Evolutionary conservation across 257 asterid species (phyloP), one percentile per base, ranked within the genome.

Genomic region (Galeopsis tetrahit): DNA sequence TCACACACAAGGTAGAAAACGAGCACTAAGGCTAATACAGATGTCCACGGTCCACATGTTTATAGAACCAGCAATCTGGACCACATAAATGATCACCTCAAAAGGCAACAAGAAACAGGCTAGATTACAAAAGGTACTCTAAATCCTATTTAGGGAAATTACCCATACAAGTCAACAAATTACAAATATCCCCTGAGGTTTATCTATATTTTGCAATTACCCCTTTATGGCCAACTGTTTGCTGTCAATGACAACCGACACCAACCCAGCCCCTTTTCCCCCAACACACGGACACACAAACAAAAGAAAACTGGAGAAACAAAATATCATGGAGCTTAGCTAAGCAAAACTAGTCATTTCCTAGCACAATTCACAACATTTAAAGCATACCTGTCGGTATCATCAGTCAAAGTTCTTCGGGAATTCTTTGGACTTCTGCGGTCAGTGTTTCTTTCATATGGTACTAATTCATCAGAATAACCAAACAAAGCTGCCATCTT

Each of bases 401-500:
- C 84, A 75, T 65, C 49, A 34, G 72, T 31, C 51, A 60, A 75
- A 58, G 31, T 68, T 74, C 75, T 84, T 80, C 74, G 62, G 66
- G 92, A 70, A 71, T 80, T 71, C 81, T 75, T 78, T 15, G 85
- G 76, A 78, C 82, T 84, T 72, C 72, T 85, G 53, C 69, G 71
- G 77, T 86, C 92, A 48, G 65, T 70, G 34, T 66, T 75, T 71
- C 72, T 74, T 66, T 79, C 84, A 74, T 78, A 51, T 32, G 6
- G 21, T 13, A 66, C 75, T 51, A 75, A 86, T 65, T 87, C 88
- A 53, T 81, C 87, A 57, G 91, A 75, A 80, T 72, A 83, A 70
- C 99, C 95, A 81, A 94, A 94, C 70, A 94, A 85, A 64, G 92
- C 93, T 75, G 82, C 76, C 97, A 94, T 91, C 84, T 87, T 85